Conservation (phyloP, 495 filamentous ascomycete species). For the Polyplosphaeria fusca region DNA sequence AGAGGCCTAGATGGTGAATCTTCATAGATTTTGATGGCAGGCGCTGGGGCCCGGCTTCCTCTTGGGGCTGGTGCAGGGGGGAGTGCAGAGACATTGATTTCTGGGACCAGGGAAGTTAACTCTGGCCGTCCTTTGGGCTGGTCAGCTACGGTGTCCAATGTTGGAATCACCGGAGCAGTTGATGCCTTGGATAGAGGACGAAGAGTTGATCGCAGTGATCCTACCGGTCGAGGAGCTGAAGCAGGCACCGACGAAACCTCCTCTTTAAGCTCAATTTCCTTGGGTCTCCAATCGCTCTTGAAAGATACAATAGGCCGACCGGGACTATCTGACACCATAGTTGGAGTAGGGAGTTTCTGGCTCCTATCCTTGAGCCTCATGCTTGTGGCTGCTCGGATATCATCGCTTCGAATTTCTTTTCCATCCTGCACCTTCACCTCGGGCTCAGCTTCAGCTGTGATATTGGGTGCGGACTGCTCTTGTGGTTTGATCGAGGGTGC, state of each 20-base stretch:
- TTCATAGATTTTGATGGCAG: constrained; percentile 25
- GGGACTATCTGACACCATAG: constrained; percentile 76
- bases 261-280: constrained; percentile 43
- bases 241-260: constrained; percentile 25
- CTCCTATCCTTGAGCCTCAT: constrained; percentile 83
- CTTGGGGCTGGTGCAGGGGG: constrained; percentile 14
- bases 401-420: constrained; percentile 76
- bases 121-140: no score
- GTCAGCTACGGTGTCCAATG: no score
- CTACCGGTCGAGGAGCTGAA: background rate
- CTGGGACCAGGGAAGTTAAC: constrained; percentile 12
- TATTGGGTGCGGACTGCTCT: constrained; percentile 27
- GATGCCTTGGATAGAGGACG: constrained; percentile 26
- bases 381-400: constrained; percentile 86
- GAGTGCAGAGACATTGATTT: constrained; percentile 10
- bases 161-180: constrained; percentile 25
- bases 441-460: constrained; percentile 13
- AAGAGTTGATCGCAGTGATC: background rate
- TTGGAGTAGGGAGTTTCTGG: constrained; percentile 76
- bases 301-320: constrained; percentile 94
- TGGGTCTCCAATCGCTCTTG: constrained; percentile 72
- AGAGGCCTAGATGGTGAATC: constrained; percentile 23
- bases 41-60: constrained; percentile 12
- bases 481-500: constrained; percentile 29
- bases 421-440: constrained; percentile 58